These are phyloP conservation scores for Kluyveromyces wickerhamii DNA, from an alignment of 805 yeast genomes.

Conservation along the genomic window DNA sequence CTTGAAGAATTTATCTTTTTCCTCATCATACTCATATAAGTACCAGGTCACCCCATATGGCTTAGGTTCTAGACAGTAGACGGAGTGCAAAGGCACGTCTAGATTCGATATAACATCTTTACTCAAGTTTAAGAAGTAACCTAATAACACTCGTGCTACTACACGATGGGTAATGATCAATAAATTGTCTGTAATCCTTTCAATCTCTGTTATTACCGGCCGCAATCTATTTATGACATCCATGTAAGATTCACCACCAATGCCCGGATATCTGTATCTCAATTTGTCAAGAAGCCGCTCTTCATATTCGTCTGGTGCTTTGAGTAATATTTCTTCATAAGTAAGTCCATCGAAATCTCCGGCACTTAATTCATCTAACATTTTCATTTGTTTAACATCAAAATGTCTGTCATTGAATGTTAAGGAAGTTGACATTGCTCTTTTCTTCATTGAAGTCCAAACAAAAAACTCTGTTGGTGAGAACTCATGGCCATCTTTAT, in stretches of 20 bases:
- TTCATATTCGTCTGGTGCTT: conserved; percentile 70
- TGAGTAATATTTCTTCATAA: conserved; percentile 69
- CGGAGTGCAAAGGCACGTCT: conserved; percentile 88
- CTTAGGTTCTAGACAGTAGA: conserved; percentile 82
- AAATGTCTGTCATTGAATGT: conserved; percentile 66
- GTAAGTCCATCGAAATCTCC: conserved; percentile 93
- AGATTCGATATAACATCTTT: conserved; percentile 77
- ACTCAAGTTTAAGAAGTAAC: conserved; percentile 79
- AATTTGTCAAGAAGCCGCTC: conserved; percentile 71
- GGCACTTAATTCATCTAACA: conserved; percentile 90
- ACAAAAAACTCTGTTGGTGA: conserved; percentile 67
- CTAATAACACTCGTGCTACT: conserved; percentile 77
- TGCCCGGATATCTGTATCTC: conserved; percentile 89
- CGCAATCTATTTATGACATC: conserved; percentile 88
- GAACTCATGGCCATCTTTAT: conserved; percentile 32
- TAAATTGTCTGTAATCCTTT: conserved; percentile 82
- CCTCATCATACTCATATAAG: conserved; percentile 79
- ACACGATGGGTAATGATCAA: conserved; percentile 84
- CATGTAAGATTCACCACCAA: conserved; percentile 92
- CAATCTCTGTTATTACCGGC: conserved; percentile 87
- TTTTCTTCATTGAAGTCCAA: conserved; percentile 81
- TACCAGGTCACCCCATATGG: conserved; percentile 96
- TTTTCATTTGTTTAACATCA: conserved; percentile 80
- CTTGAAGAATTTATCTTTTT: conserved; percentile 65
- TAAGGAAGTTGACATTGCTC: conserved; percentile 73